These are phyloP conservation scores for Venturia oleaginea DNA, from an alignment of 2,329 filamentous ascomycete genomes.

Conservation along the genomic window DNA sequence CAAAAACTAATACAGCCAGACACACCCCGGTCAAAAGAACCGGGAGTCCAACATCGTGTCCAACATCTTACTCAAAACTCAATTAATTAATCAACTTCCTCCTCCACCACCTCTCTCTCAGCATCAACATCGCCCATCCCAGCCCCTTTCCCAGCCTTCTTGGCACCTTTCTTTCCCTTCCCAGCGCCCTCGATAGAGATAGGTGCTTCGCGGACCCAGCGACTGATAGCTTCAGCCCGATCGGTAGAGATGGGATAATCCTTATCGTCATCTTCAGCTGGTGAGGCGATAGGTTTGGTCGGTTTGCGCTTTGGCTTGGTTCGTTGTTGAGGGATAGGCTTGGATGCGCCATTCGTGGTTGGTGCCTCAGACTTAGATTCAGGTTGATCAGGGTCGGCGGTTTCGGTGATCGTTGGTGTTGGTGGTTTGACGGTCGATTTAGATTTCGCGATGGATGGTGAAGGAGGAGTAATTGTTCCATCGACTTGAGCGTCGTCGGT, in stretches of 20 bases:
- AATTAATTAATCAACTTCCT: neutral
- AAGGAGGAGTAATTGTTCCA: neutral
- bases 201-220: conserved; percentile 54
- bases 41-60: neutral
- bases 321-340: neutral
- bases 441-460: neutral
- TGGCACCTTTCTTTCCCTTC: conserved; percentile 22
- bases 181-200: conserved; percentile 25
- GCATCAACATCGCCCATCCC: neutral
- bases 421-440: neutral
- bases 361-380: neutral
- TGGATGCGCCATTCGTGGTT: neutral
- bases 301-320: neutral
- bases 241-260: conserved; percentile 64
- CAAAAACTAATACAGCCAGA: no score
- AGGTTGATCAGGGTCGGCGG: neutral
- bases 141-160: conserved; percentile 18
- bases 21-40: no score
- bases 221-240: conserved; percentile 56
- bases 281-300: neutral
- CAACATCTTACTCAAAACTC: no score
- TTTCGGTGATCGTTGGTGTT: neutral
- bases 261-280: conserved; percentile 47
- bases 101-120: neutral
- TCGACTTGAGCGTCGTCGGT: neutral